phyloP scores from a whole-genome alignment of 495 filamentous ascomycete genomes.

The Peziza echinospora region DNA sequence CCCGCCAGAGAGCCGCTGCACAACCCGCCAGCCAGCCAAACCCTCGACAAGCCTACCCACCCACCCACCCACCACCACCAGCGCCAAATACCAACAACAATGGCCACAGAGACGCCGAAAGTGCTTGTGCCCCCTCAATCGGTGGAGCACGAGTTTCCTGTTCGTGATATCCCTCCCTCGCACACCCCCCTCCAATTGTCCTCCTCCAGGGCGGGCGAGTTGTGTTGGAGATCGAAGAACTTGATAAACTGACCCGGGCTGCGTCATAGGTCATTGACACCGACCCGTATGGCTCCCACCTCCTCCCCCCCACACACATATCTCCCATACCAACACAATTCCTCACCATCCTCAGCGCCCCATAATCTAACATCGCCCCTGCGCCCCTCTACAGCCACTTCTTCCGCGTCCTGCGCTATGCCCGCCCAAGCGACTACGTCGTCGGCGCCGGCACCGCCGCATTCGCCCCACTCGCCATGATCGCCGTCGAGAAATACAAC shows the following conservation, averaged over 20 bases:
- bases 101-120: constrained; percentile 2
- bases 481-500: constrained; percentile 53
- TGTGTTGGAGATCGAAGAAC: background rate
- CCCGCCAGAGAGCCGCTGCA: too few species aligned
- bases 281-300: constrained; percentile 57
- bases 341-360: too few species aligned
- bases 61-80: too few species aligned
- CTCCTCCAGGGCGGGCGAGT: constrained; percentile 13
- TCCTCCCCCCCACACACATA: constrained; percentile 8
- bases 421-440: constrained; percentile 59
- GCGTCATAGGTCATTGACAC: constrained; percentile 74
- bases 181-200: too few species aligned
- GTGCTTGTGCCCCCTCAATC: constrained; percentile 46
- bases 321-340: too few species aligned
- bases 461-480: constrained; percentile 39
- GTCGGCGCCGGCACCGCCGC: constrained; percentile 42
- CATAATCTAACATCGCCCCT: too few species aligned
- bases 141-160: constrained; percentile 56
- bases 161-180: too few species aligned
- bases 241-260: background rate
- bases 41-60: too few species aligned
- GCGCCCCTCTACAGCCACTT: constrained; percentile 69
- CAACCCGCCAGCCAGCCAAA: too few species aligned
- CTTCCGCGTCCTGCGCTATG: constrained; percentile 68
- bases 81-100: constrained; percentile 5